These are phyloP conservation scores for Ophiostoma sp. DNA, from an alignment of 2,329 filamentous ascomycete species.

Conservation along the genomic window DNA sequence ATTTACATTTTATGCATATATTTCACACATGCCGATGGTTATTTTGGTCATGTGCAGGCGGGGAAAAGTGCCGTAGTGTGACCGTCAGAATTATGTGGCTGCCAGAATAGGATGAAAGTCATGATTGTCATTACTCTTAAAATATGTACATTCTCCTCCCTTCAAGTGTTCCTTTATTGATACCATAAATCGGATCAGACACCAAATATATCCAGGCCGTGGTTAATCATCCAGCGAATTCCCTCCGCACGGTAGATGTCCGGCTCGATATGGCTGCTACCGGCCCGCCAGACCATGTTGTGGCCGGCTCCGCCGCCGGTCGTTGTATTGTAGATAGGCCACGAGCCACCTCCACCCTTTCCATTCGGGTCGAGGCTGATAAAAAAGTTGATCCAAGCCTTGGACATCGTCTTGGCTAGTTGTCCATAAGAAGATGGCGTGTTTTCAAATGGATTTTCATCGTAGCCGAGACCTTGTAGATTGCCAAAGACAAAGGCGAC, in stretches of 20 bases:
- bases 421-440: slow-evolving; percentile 44
- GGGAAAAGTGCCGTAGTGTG: neutral
- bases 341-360: neutral
- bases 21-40: neutral
- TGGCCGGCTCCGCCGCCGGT: slow-evolving; percentile 30
- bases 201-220: slow-evolving; percentile 25
- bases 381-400: slow-evolving; percentile 27
- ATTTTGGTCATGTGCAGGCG: slow-evolving; percentile 3
- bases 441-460: slow-evolving; percentile 42
- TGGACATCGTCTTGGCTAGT: slow-evolving; percentile 34
- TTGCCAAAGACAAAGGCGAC: slow-evolving; percentile 58
- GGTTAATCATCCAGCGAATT: slow-evolving; percentile 27
- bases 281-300: slow-evolving; percentile 26
- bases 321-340: slow-evolving; percentile 31
- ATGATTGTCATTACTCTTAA: too few relatives aligned
- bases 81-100: too few relatives aligned
- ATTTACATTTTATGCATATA: neutral
- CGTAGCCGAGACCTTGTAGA: slow-evolving; percentile 48
- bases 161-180: too few relatives aligned
- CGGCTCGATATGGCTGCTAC: slow-evolving; percentile 18
- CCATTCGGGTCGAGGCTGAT: slow-evolving; percentile 23
- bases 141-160: too few relatives aligned
- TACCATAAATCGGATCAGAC: neutral
- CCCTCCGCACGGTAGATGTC: slow-evolving; percentile 26
- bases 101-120: too few relatives aligned